Evolutionary conservation across 768 basidiomycete species (phyloP), one percentile per base, ranked within the genome.

Genomic region (Russula emetica): DNA sequence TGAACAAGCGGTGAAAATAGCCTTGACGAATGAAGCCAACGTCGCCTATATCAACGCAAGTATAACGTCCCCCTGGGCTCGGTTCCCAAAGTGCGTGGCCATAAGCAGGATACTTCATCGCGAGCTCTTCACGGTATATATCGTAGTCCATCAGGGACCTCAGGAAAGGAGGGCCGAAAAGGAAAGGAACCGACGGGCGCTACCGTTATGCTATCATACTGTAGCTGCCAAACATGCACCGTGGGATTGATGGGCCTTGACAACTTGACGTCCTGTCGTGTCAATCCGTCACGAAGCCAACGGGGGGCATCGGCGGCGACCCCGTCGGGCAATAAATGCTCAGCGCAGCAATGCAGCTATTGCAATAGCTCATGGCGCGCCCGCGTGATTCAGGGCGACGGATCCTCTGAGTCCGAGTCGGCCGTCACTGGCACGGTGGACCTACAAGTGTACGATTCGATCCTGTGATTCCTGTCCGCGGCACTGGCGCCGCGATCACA

Each of bases 271-370:
- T n/a, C n/a, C n/a, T n/a, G n/a, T n/a, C n/a, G n/a, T n/a, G n/a
- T n/a, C n/a, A n/a, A n/a, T n/a, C n/a, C n/a, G n/a, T n/a, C n/a
- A n/a, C n/a, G n/a, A n/a, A n/a, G n/a, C n/a, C n/a, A 96, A 89
- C 69, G 97, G 94, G 36, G 90, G 98, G n/a, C n/a, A n/a, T n/a
- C 72, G 89, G 98, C 66, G 94, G 96, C 22, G 90, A 98, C 71
- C 83, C 98, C 58, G 96, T 99, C 64, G 93, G 96, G 76, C 87
- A 90, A 71, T 96, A 98, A 78, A 98, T 99, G 97, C 78, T 85
- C 67, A 85, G 88, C 61, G 94, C 97, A 26, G 93, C 97, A 5
- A 82, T 83, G 62, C 83, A 85, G 72, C 89, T 93, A n/a, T n/a
- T n/a, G 30, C 92, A 95, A 73, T 83, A 88, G 67, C 87, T 99